A percentile compares a stretch with the other conserved stretches of the same genome.
Conservation (phyloP, 352 stramenopile species). For the Globisporangium middletonii region DNA sequence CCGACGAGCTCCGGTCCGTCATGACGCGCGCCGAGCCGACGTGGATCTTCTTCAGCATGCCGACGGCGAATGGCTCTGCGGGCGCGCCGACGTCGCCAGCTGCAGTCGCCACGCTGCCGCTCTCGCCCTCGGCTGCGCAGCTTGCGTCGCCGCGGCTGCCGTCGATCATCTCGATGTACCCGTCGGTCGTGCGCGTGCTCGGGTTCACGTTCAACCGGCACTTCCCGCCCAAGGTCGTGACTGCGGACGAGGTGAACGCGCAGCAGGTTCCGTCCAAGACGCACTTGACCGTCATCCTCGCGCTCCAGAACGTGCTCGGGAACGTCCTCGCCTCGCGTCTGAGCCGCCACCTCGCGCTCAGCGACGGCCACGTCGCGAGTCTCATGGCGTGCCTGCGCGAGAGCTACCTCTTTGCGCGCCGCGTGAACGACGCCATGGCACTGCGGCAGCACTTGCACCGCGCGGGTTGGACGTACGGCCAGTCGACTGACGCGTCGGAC, state of each 20-base stretch:
- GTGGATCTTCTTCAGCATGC: constrained; percentile 59
- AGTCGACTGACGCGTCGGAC: constrained; percentile 26
- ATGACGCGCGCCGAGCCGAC: constrained; percentile 68
- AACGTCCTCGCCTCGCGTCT: constrained; percentile 55
- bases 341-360: constrained; percentile 39
- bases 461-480: constrained; percentile 48
- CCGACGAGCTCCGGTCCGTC: constrained; percentile 72
- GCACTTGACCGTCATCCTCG: constrained; percentile 62
- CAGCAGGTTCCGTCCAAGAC: constrained; percentile 57
- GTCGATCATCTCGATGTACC: constrained; percentile 71
- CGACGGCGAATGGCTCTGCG: not conserved
- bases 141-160: constrained; percentile 39
- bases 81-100: constrained; percentile 5
- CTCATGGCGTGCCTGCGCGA: constrained; percentile 54
- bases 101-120: not conserved
- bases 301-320: constrained; percentile 56
- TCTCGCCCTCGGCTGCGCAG: constrained; percentile 4
- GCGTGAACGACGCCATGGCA: constrained; percentile 62
- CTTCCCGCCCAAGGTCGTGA: constrained; percentile 54
- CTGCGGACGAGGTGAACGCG: constrained; percentile 43
- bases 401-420: constrained; percentile 63
- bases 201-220: constrained; percentile 46
- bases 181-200: constrained; percentile 37
- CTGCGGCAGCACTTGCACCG: constrained; percentile 43
- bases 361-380: constrained; percentile 43